These are phyloP conservation scores for Russula lepida DNA, from an alignment of 768 basidiomycete genomes.

Conservation along the genomic window DNA sequence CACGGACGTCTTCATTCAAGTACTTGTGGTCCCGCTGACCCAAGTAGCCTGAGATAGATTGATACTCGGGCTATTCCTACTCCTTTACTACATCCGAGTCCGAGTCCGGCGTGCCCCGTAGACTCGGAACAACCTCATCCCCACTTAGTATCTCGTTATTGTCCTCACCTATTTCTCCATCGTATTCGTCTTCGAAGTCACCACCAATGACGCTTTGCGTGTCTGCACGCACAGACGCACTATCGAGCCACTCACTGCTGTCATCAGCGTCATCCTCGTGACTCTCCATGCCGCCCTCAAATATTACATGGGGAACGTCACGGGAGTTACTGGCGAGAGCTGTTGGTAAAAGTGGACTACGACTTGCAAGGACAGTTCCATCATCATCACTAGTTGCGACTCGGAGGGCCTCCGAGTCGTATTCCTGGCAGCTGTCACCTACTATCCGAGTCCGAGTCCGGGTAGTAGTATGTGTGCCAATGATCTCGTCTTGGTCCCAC, in stretches of 20 bases:
- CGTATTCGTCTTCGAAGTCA: neutral
- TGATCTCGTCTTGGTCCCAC: neutral
- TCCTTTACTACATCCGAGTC: neutral
- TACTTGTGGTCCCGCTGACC: neutral
- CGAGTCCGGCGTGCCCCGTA: neutral
- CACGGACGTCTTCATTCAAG: no score
- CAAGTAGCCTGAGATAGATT: no score
- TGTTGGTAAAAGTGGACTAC: neutral
- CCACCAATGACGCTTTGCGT: neutral
- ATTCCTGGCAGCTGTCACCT: neutral
- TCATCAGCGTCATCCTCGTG: conserved; percentile 1
- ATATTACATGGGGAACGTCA: neutral
- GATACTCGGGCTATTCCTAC: neutral
- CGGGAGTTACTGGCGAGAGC: neutral
- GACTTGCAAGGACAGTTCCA: neutral
- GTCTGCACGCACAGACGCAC: neutral
- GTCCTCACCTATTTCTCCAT: conserved; percentile 1
- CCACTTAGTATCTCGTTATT: conserved; percentile 1
- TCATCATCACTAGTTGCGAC: neutral
- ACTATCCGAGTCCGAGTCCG: no score
- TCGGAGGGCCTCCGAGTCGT: neutral
- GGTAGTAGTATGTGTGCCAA: neutral
- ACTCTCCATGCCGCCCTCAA: neutral
- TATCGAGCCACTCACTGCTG: neutral
- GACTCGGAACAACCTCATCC: neutral